phyloP scores from a whole-genome alignment of 371 early-diverging fungal genomes.

The Mortierella sp. region DNA sequence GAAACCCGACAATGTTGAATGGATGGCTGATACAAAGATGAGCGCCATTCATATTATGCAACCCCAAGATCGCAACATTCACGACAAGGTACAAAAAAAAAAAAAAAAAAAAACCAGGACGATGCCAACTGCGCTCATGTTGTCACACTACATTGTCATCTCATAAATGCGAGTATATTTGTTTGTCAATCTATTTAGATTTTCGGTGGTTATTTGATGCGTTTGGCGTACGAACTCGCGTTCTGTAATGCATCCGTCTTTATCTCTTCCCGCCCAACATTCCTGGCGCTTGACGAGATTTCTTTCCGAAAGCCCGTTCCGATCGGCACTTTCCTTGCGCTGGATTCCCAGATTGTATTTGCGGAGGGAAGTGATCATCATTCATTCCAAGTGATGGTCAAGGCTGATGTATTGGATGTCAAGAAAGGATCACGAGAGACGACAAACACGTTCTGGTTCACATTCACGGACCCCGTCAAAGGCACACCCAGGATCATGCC shows the following conservation, averaged over 20 bases:
- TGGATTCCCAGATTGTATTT: constrained; percentile 81
- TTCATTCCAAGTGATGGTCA: constrained; percentile 80
- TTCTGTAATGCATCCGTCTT: constrained; percentile 79
- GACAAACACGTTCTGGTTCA: constrained; percentile 90
- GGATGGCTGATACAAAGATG: constrained; percentile 86
- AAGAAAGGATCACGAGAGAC: constrained; percentile 63
- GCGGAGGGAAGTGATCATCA: constrained; percentile 62
- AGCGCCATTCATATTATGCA: constrained; percentile 79
- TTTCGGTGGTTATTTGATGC: constrained; percentile 91
- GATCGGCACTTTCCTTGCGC: constrained; percentile 83
- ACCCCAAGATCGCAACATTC: constrained; percentile 92
- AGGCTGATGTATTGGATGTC: constrained; percentile 84
- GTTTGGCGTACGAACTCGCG: constrained; percentile 84
- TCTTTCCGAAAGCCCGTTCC: constrained; percentile 90
- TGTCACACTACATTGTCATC: too few relatives aligned
- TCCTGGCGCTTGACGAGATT: constrained; percentile 90
- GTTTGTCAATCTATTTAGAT: constrained; percentile 57
- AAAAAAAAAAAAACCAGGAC: too few relatives aligned
- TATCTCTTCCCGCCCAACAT: constrained; percentile 62
- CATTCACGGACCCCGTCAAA: constrained; percentile 64
- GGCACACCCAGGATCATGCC: constrained; percentile 66
- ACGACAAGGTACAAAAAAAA: constrained; percentile 63
- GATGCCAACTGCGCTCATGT: too few relatives aligned
- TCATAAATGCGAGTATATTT: neutral
- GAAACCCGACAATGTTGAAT: constrained; percentile 70